These are phyloP conservation scores for Salix purpurea DNA, from an alignment of 345 rosid species.

Conservation along the genomic window DNA sequence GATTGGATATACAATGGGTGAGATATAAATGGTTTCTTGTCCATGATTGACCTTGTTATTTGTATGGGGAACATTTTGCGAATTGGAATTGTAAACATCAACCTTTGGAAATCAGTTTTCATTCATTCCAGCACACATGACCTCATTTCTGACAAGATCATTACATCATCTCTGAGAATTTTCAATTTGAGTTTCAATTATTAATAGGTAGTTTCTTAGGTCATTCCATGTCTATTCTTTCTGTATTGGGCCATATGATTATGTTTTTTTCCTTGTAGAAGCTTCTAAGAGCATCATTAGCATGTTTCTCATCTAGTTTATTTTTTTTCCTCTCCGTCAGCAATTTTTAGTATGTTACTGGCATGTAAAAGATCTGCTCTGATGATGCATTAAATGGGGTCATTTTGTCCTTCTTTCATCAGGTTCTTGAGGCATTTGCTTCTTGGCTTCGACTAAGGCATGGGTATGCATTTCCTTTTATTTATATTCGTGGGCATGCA, in stretches of 20 bases:
- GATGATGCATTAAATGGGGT: constrained; percentile 14
- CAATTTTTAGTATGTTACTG: background rate
- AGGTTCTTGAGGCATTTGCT: constrained; percentile 99
- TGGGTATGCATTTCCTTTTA: constrained; percentile 47
- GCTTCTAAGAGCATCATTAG: background rate
- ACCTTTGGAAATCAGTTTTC: background rate
- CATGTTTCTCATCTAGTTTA: background rate
- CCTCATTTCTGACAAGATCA: background rate
- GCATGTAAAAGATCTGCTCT: background rate
- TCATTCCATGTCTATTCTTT: background rate
- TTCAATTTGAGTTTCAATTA: background rate
- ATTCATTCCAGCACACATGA: background rate
- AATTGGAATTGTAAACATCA: background rate
- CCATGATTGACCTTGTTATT: background rate
- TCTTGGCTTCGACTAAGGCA: constrained; percentile 95
- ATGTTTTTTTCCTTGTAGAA: background rate
- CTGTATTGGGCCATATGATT: background rate
- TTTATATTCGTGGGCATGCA: background rate
- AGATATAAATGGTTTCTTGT: background rate
- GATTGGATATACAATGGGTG: background rate
- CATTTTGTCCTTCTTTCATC: constrained; percentile 28
- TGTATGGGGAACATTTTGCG: background rate
- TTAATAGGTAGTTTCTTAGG: background rate
- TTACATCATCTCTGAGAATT: background rate
- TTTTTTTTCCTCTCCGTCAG: background rate